phyloP scores from a whole-genome alignment of 352 stramenopile genomes.

The Globisporangium uncinulatum region DNA sequence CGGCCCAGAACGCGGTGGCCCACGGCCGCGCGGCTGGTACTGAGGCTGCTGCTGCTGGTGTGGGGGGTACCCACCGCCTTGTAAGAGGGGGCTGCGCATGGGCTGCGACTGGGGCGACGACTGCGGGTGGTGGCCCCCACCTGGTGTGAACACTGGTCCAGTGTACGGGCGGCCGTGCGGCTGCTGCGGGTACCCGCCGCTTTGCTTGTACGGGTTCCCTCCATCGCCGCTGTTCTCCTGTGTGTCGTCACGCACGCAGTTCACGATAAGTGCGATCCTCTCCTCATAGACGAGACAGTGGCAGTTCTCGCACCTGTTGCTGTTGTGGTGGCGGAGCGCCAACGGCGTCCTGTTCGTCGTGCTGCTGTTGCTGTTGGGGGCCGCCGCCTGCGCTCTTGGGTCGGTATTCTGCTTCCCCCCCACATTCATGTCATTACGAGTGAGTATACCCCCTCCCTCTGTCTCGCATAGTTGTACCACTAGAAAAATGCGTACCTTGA shows the following conservation, averaged over 20 bases:
- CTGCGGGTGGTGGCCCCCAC: conserved; percentile 15
- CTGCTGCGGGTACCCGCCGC: conserved; percentile 9
- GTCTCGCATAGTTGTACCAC: not conserved
- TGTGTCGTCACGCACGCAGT: not conserved
- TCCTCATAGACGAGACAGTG: not conserved
- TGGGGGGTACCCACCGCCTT: conserved; percentile 11
- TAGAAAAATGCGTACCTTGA: conserved; percentile 21
- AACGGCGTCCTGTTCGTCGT: conserved; percentile 11
- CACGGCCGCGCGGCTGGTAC: conserved; percentile 30
- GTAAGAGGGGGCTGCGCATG: conserved; percentile 33
- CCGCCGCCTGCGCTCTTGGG: conserved; percentile 6
- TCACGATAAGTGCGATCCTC: no score
- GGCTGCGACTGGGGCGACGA: conserved; percentile 30
- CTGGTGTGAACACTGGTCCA: conserved; percentile 33
- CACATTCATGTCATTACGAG: not conserved
- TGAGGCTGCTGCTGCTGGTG: conserved; percentile 14
- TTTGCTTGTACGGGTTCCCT: conserved; percentile 14
- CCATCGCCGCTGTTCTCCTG: conserved; percentile 6
- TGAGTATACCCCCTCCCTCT: not conserved
- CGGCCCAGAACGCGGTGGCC: conserved; percentile 28
- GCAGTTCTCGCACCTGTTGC: conserved; percentile 6
- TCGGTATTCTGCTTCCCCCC: conserved; percentile 12
- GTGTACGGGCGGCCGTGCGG: conserved; percentile 35
- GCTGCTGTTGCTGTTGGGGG: conserved; percentile 2
- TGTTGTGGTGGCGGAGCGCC: conserved; percentile 1